Conservation (phyloP, 129 eudicot species). For the Escallonia herrerae region DNA sequence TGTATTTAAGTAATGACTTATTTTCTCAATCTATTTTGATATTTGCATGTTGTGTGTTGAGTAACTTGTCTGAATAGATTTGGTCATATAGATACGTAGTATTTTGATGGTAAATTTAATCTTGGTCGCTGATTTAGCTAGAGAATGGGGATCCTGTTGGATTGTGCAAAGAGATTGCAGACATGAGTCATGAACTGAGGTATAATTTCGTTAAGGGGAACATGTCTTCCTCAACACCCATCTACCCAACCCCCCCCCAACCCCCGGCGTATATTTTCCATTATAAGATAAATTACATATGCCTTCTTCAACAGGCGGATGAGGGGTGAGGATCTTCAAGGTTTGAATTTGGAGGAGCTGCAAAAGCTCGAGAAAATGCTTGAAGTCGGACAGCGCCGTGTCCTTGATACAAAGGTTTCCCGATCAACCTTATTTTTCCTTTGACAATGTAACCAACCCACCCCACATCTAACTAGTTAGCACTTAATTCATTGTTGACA, state of each 20-base stretch:
- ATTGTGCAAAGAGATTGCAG: conserved; percentile 40
- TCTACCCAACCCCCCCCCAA: too few relatives aligned
- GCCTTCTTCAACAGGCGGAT: conserved; percentile 28
- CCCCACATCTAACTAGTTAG: too few relatives aligned
- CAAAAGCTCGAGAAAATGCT: conserved; percentile 47
- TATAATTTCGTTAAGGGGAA: background rate
- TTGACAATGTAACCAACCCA: background rate
- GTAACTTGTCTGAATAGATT: too few relatives aligned
- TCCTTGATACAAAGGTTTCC: background rate
- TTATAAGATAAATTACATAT: too few relatives aligned
- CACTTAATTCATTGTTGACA: too few relatives aligned
- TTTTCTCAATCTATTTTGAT: too few relatives aligned
- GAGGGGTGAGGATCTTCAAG: conserved; percentile 63
- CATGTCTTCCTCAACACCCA: background rate
- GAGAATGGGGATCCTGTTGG: conserved; percentile 29
- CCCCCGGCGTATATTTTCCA: too few relatives aligned
- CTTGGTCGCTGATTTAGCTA: conserved; percentile 16
- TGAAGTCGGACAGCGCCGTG: conserved; percentile 42
- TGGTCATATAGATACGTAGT: too few relatives aligned
- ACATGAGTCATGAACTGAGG: conserved; percentile 48
- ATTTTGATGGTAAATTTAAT: too few relatives aligned
- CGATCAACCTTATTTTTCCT: background rate
- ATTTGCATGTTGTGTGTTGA: too few relatives aligned
- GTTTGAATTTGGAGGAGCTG: conserved; percentile 47
- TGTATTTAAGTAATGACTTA: too few relatives aligned